A percentile compares a stretch with the other conserved stretches of the same genome.
phyloP scores from a whole-genome alignment of 2,329 filamentous ascomycete genomes.

The Chrysosporium keratinophilum region DNA sequence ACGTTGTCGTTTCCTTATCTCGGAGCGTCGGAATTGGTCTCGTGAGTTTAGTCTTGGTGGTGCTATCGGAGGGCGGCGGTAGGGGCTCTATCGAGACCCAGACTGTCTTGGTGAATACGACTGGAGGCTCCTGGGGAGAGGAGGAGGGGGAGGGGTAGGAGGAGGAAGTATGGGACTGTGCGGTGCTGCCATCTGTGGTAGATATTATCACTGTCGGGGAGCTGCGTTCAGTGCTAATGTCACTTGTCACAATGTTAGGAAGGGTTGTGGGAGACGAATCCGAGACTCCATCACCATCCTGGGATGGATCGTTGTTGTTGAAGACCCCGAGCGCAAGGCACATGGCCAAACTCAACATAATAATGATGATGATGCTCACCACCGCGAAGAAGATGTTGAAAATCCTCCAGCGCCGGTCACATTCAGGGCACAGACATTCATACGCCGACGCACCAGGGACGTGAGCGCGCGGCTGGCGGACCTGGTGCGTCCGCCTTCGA shows the following conservation, averaged over 20 bases:
- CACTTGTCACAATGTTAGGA: neutral
- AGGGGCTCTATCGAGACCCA: too few species aligned
- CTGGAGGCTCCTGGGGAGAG: too few species aligned
- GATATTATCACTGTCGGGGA: neutral
- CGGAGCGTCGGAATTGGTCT: too few species aligned
- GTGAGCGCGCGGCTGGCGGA: too few species aligned
- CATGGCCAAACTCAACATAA: neutral
- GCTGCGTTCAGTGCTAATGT: neutral
- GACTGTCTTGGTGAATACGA: too few species aligned
- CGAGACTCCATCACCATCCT: neutral
- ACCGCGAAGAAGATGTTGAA: neutral
- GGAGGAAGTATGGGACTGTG: neutral
- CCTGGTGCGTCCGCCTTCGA: too few species aligned
- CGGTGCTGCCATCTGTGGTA: neutral
- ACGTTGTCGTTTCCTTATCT: too few species aligned
- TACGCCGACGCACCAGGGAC: too few species aligned
- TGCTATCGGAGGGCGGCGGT: too few species aligned
- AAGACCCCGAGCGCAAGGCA: neutral
- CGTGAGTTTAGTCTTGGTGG: too few species aligned
- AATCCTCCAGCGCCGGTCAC: conserved; percentile 1
- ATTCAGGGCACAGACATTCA: neutral
- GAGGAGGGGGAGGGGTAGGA: neutral
- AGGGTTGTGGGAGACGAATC: neutral
- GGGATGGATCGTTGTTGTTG: neutral
- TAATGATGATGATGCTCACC: neutral